phyloP scores from a whole-genome alignment of 164 flowering plant genomes.

The Vitis vinifera region ASM3070453v1 NC_081816.1:5174501-5175000 shows the following conservation, averaged over 20 bases:
- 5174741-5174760: conserved; percentile 22
- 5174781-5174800: not conserved
- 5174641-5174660: conserved; percentile 26
- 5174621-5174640: conserved; percentile 24
- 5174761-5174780: conserved; percentile 28
- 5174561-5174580: conserved; percentile 18
- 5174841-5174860: conserved; percentile 27
- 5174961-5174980: too few species aligned
- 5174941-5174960: too few species aligned
- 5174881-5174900: conserved; percentile 40
- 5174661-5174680: conserved; percentile 19
- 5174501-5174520: conserved; percentile 25
- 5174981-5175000: too few species aligned
- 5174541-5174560: conserved; percentile 27
- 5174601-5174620: conserved; percentile 20
- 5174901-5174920: conserved; percentile 29
- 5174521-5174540: conserved; percentile 20
- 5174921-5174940: not conserved
- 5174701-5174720: not conserved
- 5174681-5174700: too few species aligned
- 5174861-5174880: conserved; percentile 22
- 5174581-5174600: conserved; percentile 26
- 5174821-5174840: conserved; percentile 22
- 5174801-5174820: conserved; percentile 18
- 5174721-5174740: not conserved